Percentiles rank a stretch among this genome's conserved stretches.
phyloP scores from a whole-genome alignment of 2,329 filamentous ascomycete species.

The Cadophora malorum region DNA sequence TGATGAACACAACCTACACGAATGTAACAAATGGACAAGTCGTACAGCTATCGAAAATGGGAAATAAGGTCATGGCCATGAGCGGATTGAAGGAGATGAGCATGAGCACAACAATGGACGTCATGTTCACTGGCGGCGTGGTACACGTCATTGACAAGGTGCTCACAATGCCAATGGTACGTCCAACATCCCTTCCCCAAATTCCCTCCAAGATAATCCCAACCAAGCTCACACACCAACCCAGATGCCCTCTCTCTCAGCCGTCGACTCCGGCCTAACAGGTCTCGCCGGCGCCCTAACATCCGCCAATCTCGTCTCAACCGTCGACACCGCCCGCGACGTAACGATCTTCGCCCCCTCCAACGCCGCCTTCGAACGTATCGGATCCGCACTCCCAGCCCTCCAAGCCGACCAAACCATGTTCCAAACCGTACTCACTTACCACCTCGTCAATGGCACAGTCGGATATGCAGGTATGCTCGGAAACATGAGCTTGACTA shows the following conservation, averaged over 20 bases:
- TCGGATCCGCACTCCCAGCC: conserved; percentile 41
- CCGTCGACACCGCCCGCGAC: conserved; percentile 51
- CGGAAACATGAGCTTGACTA: conserved; percentile 37
- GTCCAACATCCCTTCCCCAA: too few relatives aligned
- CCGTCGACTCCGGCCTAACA: conserved; percentile 46
- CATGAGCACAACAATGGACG: conserved; percentile 45
- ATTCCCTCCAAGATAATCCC: too few relatives aligned
- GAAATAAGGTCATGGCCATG: conserved; percentile 48
- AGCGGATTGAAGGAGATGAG: conserved; percentile 40
- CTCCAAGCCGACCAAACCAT: conserved; percentile 37
- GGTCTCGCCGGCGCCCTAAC: conserved; percentile 44
- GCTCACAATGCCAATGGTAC: conserved; percentile 50
- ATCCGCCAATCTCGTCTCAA: conserved; percentile 42
- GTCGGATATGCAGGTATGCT: conserved; percentile 39
- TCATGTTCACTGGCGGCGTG: conserved; percentile 57
- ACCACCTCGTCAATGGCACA: conserved; percentile 45
- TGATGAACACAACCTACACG: conserved; percentile 50
- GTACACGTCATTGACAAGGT: conserved; percentile 59
- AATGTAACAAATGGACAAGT: conserved; percentile 57
- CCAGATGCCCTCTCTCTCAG: conserved; percentile 45
- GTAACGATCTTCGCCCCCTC: conserved; percentile 54
- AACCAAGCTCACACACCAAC: too few relatives aligned
- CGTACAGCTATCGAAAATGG: conserved; percentile 49
- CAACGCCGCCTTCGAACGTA: conserved; percentile 45
- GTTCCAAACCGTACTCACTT: conserved; percentile 38